Conservation (phyloP, 2,329 filamentous ascomycete genomes). For the Parascedosporium putredinis region DNA sequence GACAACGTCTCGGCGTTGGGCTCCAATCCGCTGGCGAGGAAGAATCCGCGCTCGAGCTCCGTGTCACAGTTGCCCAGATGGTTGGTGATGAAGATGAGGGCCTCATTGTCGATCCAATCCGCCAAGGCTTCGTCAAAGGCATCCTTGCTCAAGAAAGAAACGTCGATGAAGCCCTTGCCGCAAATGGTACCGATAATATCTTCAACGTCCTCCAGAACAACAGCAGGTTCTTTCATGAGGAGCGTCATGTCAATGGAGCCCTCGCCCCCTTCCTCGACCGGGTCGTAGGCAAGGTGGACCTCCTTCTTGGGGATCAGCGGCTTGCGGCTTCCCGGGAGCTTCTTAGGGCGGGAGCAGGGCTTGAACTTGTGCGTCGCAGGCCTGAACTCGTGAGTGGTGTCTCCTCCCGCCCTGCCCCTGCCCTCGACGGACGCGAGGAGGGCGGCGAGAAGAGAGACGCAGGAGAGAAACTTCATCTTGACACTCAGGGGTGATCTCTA, state of each 20-base stretch:
- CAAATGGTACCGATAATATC: conserved; percentile 11
- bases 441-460: not conserved
- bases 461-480: not conserved
- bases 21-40: conserved; percentile 20
- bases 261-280: conserved; percentile 4
- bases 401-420: not conserved
- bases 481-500: too few relatives aligned
- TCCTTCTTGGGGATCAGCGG: conserved; percentile 14
- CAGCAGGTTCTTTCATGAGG: conserved; percentile 13
- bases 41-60: conserved; percentile 28
- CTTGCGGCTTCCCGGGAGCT: conserved; percentile 11
- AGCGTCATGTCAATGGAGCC: conserved; percentile 16
- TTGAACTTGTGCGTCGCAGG: conserved; percentile 13
- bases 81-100: conserved; percentile 31
- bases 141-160: conserved; percentile 12
- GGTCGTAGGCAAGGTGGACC: conserved; percentile 13
- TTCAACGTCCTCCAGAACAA: conserved; percentile 15
- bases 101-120: conserved; percentile 11
- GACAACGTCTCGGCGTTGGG: conserved; percentile 18
- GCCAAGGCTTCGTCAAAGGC: conserved; percentile 13
- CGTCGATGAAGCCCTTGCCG: conserved; percentile 11
- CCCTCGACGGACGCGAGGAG: not conserved
- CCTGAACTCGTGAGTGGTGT: conserved; percentile 10
- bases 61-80: conserved; percentile 29
- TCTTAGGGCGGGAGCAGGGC: conserved; percentile 8